These are phyloP conservation scores for Scleroderma citrinum DNA, from an alignment of 768 basidiomycete species.

Conservation along the genomic window DNA sequence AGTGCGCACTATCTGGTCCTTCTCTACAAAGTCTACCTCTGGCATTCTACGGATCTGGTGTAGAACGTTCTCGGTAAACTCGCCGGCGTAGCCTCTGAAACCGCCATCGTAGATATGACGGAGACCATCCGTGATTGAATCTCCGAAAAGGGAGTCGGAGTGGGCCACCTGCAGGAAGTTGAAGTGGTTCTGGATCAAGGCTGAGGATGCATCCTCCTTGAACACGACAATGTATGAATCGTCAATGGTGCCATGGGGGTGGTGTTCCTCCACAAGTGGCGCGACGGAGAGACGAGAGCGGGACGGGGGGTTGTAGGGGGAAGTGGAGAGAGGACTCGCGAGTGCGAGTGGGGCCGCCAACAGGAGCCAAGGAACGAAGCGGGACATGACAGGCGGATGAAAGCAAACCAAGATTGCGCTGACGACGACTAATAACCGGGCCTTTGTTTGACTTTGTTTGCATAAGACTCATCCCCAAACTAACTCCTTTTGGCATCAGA, in stretches of 20 bases:
- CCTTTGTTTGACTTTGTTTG: slow-evolving; percentile 19
- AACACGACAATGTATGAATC: slow-evolving; percentile 95
- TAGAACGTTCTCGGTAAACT: slow-evolving; percentile 64
- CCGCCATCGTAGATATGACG: slow-evolving; percentile 73
- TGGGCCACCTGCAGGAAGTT: slow-evolving; percentile 63
- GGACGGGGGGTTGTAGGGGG: slow-evolving; percentile 26
- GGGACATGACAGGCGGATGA: slow-evolving; percentile 29
- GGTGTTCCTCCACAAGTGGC: slow-evolving; percentile 51
- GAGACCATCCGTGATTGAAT: slow-evolving; percentile 44
- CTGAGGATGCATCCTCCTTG: slow-evolving; percentile 57
- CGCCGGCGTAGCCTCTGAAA: slow-evolving; percentile 75
- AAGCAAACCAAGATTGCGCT: slow-evolving; percentile 4
- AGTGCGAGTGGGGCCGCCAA: slow-evolving; percentile 31
- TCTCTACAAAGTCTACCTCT: slow-evolving; percentile 90
- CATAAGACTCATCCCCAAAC: slow-evolving; percentile 14
- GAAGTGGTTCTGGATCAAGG: slow-evolving; percentile 67
- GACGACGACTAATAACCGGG: slow-evolving; percentile 16
- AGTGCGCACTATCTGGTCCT: slow-evolving; percentile 87
- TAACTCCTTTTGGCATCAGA: too few species aligned
- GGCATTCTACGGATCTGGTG: slow-evolving; percentile 75
- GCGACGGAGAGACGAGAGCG: slow-evolving; percentile 50
- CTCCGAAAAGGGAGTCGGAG: slow-evolving; percentile 43
- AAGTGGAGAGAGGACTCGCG: slow-evolving; percentile 43
- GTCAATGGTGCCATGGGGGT: slow-evolving; percentile 69
- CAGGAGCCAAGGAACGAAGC: slow-evolving; percentile 28